Evolutionary conservation across 2,329 filamentous ascomycete species (phyloP), one percentile per base, ranked within the genome.

Genomic region (Cladosporium sp.): DNA sequence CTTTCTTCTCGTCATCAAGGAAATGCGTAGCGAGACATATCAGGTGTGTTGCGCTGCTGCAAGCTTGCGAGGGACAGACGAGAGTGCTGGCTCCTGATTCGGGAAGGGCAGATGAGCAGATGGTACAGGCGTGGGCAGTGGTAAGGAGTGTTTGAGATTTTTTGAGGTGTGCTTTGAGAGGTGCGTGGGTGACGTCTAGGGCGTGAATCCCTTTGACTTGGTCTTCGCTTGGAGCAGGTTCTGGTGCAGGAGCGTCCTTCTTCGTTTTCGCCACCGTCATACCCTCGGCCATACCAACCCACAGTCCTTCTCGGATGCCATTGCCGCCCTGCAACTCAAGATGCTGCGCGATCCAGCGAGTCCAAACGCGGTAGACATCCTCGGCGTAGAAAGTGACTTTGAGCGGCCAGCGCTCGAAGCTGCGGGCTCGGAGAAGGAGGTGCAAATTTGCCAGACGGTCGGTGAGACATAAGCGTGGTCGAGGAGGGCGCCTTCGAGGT

Each of bases 321-420:
- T 51, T 43, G 22, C 55, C 55, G 22, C 55, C 55, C 40, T 58
- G 22, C 22, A 42, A 17, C 17, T 80, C 78, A 51, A 79, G 72
- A 2, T 81, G 78, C 1, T 78, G 72, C 3, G 77, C 73, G 45
- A 79, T 80, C 78, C 83, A 86, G 51, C 73, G 78, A 17, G 80
- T 71, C 93, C 93, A 97, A 1, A 82, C 80, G 19, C 75, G 75
- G 66, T 88, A 82, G 0, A 90, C 86, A 60, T 93, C 89, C 3
- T 78, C 75, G 2, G 80, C 80, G 65, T 96, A 93, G 73, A 97
- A 93, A 22, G 89, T 86, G 49, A 97, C 71, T 55, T 83, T 83
- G 55, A 99, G 78, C 19, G 93, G 93, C 93, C 92, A 96, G 47
- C 86, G 79, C 15, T 80, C 77, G 70, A 97, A 97, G 72, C 90